These are phyloP conservation scores for Penicillium sp. DNA, from an alignment of 2,329 filamentous ascomycete genomes.

Conservation along the genomic window DNA sequence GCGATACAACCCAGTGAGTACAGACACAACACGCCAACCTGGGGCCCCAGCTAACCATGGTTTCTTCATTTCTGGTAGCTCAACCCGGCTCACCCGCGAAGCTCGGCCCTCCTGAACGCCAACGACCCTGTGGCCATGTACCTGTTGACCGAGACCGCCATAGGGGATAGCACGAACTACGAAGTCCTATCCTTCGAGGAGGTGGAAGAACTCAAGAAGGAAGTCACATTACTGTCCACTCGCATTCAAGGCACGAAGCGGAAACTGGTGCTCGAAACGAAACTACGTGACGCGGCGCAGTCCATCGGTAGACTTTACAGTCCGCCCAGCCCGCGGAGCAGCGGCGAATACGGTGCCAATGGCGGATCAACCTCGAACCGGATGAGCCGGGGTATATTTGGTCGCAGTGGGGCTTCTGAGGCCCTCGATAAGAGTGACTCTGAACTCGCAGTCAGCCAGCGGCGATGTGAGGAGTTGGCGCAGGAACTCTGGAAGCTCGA, in stretches of 20 bases:
- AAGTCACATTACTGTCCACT: slow-evolving; percentile 67
- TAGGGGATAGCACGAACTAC: slow-evolving; percentile 81
- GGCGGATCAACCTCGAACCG: slow-evolving; percentile 39
- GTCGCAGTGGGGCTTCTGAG: slow-evolving; percentile 41
- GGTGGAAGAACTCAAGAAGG: slow-evolving; percentile 86
- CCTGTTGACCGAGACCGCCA: slow-evolving; percentile 86
- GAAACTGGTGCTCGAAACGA: slow-evolving; percentile 84
- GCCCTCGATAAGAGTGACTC: slow-evolving; percentile 60
- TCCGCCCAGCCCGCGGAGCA: slow-evolving; percentile 56
- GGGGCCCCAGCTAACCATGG: slow-evolving; percentile 14
- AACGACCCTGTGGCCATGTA: slow-evolving; percentile 75
- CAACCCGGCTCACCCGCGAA: slow-evolving; percentile 43
- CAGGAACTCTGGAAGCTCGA: slow-evolving; percentile 77
- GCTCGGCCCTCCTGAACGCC: slow-evolving; percentile 41
- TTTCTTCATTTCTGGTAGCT: slow-evolving; percentile 53
- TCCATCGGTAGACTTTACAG: slow-evolving; percentile 80
- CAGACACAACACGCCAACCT: background rate
- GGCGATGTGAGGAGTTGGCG: slow-evolving; percentile 81
- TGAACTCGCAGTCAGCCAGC: slow-evolving; percentile 71
- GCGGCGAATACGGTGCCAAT: slow-evolving; percentile 38
- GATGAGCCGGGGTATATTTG: slow-evolving; percentile 53
- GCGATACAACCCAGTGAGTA: slow-evolving; percentile 58
- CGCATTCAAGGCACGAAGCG: slow-evolving; percentile 79
- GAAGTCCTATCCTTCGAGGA: slow-evolving; percentile 88
- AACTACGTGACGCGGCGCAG: slow-evolving; percentile 88